Evolutionary conservation across 177 flowering plant genomes (phyloP), one percentile per base, ranked within the genome.

Genomic region (Telopea speciosissima): DNA sequence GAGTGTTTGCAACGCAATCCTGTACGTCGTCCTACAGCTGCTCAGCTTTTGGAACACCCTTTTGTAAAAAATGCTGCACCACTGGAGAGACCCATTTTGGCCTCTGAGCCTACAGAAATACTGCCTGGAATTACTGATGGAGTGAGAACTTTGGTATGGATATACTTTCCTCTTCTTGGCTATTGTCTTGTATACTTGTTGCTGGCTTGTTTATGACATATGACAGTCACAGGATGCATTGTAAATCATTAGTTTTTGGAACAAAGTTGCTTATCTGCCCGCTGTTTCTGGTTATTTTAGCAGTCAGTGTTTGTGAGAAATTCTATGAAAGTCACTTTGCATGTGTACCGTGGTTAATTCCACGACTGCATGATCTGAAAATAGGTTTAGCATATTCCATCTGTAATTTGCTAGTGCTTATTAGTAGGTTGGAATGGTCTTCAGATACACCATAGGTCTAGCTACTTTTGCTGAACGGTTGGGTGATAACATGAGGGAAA

Each of bases 1-100:
- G 78, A 69, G 69, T 92, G 97, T 80, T 80, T 92, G 84, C 92
- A 89, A 78, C 86, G 96, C 22, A 78, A 90, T 77, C 97, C 94
- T 21, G 60, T 45, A 58, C 73, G 81, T 68, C 94, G 97, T 59
- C 91, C 92, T 60, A 78, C 88, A 54, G 97, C 94, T 68, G 82
- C 85, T 65, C 77, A 86, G 79, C 87, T 91, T 67, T 74, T 91
- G 86, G 90, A 87, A 67, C 97, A 91, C 65, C 84, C 87, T 36
- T 91, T 91, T 79, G 89, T 90, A 36, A 87, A 77, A 78, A 83
- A 80, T 76, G 82, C 82, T 68, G 82, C 83, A 24, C 81, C 84
- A 5, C 22, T 81, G 69, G 92, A 82, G 66, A 88, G 83, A 68
- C 79, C 83, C 28, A 66, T 81, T 73, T 42, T 60, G 6, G 65